Base-by-base conservation (phyloP, 805 yeast species). In the Wickerhamomyces alni region DNA sequence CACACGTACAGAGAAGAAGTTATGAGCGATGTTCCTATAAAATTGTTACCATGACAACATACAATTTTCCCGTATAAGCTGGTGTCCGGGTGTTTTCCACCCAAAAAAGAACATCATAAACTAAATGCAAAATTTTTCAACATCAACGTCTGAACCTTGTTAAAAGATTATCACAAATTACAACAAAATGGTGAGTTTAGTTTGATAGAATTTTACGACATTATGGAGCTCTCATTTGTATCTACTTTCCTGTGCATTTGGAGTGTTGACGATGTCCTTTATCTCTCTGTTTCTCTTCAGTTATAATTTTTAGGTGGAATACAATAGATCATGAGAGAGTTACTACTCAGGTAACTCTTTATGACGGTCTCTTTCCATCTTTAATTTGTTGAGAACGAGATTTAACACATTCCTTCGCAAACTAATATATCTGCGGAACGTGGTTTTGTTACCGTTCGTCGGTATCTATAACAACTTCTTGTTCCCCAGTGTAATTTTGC, bases 191-290 rank as follows among this genome's bases (percentile, higher is more conserved):
- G 44, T 43, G 30, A 22, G 44, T 42, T n/a, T n/a, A n/a, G 17
- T 26, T 28, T 15, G 18, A 5, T 19, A 22, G 26, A 13, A 8
- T 8, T 11, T 16, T 22, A 36, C 34, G 51, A 42, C 57, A 53
- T 53, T 51, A 53, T 51, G 57, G 47, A 53, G 57, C 57, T 53
- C 57, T 52, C 34, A 32, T 40, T 38, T 38, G 31, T 28, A 28
- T 16, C 18, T 37, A 33, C 24, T 33, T 40, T 17, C 24, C 33
- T 33, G 43, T 39, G 39, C 43, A 37, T 41, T 41, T 40, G 47
- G 55, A 44, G 57, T 53, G 57, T 53, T 53, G 57, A 53, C 57
- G 55, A 50, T 53, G 57, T 53, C 50, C 35, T 41, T 37, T 18
- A 15, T 28, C 12, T 13, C n/a, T 26, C 28, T 13, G 12, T 26